Evolutionary conservation across 1,284 basidiomycete species (phyloP), one percentile per base, ranked within the genome.

Genomic region (Serendipita sp.): DNA sequence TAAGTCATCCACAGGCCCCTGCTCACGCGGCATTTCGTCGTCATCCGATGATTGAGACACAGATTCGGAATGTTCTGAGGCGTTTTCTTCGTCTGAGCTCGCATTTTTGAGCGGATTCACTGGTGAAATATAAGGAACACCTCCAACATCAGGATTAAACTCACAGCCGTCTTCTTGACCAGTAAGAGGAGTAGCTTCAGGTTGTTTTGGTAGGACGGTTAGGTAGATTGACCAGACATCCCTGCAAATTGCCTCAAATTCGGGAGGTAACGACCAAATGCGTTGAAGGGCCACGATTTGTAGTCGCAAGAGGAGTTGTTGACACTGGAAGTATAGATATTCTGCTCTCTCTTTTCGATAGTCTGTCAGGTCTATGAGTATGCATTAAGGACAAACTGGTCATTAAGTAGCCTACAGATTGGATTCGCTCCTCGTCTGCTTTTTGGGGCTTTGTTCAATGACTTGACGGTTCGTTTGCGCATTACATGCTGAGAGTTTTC

Each of bases 141-240:
- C 34, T 62, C 69, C 60, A 63, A 63, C 61, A 63, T 67, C 62
- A 45, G 67, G 65, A 61, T 66, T 67, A 61, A 49, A 42, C 78
- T 79, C 64, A 2, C 38, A 5, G 38, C 6, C 38, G 38, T 38
- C 6, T 38, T 38, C 38, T 13, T 38, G 38, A 38, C 12, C 38
- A 77, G 71, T 64, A 67, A 69, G 67, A 79, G 74, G 42, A 78
- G 68, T 85, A 15, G 85, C 74, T 1, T 79, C 76, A 0, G 82
- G 82, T 10, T 83, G 83, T 43, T 77, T 74, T 2, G 82, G 78
- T 3, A 89, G 74, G 3, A 88, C 74, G 47, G 78, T 76, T 1
- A 94, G 76, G 72, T 92, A 81, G 22, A 92, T 76, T 1, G 83
- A 78, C 91, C 92, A 93, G 30, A 91, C 68, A 68, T 94, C 91